phyloP scores from a whole-genome alignment of 768 basidiomycete species.

The Termitomyces sp. region DNA sequence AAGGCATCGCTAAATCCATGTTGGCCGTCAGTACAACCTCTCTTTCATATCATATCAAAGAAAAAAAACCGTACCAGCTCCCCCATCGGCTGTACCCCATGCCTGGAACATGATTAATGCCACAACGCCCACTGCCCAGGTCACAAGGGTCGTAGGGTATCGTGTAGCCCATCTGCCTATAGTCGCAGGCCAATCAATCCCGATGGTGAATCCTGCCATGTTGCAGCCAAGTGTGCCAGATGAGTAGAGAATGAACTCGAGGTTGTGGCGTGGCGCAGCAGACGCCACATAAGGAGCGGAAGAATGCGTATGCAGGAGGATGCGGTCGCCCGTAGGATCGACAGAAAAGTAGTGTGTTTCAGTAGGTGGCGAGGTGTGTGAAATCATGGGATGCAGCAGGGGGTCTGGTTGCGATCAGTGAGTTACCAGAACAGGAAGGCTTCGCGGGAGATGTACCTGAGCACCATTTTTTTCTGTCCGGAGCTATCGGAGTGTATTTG shows the following conservation, averaged over 20 bases:
- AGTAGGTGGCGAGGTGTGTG: constrained; percentile 48
- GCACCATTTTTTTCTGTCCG: constrained; percentile 21
- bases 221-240: constrained; percentile 46
- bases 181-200: constrained; percentile 66
- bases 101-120: constrained; percentile 49
- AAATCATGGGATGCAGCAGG: constrained; percentile 59
- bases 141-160: constrained; percentile 65
- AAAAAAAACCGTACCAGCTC: constrained; percentile 16
- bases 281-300: constrained; percentile 61
- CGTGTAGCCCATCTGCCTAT: constrained; percentile 66
- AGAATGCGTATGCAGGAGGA: constrained; percentile 64
- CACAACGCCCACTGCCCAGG: constrained; percentile 73
- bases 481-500: constrained; percentile 33
- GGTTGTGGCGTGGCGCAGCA: constrained; percentile 23
- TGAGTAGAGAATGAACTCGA: constrained; percentile 56
- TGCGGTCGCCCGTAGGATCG: constrained; percentile 25
- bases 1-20: constrained; percentile 35
- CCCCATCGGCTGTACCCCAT: constrained; percentile 33
- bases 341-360: constrained; percentile 72
- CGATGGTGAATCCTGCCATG: constrained; percentile 38
- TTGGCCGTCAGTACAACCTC: background rate
- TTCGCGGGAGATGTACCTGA: constrained; percentile 22
- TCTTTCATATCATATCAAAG: background rate
- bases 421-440: constrained; percentile 2
- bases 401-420: constrained; percentile 30